A percentile compares a stretch with the other conserved stretches of the same genome.
These are phyloP conservation scores for Ploettnerulaceae sp. DNA, from an alignment of 2,329 filamentous ascomycete genomes.

Conservation along the genomic window DNA sequence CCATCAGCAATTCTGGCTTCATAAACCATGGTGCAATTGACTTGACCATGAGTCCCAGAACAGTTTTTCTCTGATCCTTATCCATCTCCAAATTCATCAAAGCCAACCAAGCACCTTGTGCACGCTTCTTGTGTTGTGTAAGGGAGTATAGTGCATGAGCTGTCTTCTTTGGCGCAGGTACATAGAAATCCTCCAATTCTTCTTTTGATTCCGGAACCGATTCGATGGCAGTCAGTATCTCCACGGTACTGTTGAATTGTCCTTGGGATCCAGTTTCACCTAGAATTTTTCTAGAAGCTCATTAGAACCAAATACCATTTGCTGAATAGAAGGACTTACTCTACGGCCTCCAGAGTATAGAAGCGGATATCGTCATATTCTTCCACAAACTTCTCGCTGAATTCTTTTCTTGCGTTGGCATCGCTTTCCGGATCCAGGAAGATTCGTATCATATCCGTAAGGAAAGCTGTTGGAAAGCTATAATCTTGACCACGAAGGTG, in stretches of 20 bases:
- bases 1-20: conserved; percentile 84
- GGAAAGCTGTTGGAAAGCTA: conserved; percentile 63
- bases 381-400: conserved; percentile 71
- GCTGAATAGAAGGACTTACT: conserved; percentile 46
- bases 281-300: conserved; percentile 34
- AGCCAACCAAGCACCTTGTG: conserved; percentile 82
- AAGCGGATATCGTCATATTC: conserved; percentile 81
- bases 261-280: conserved; percentile 20
- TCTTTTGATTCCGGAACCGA: conserved; percentile 62
- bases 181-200: conserved; percentile 65
- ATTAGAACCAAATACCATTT: conserved; percentile 11
- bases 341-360: conserved; percentile 71
- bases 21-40: conserved; percentile 86
- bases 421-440: conserved; percentile 55
- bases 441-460: conserved; percentile 58
- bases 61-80: conserved; percentile 70
- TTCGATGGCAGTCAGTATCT: conserved; percentile 62
- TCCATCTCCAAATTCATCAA: conserved; percentile 64
- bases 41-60: conserved; percentile 70
- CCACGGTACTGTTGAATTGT: conserved; percentile 53
- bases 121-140: conserved; percentile 68
- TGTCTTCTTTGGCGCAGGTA: conserved; percentile 59
- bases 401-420: conserved; percentile 62
- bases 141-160: conserved; percentile 62
- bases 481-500: conserved; percentile 57